Evolutionary conservation across 2,329 filamentous ascomycete genomes (phyloP), one percentile per base, ranked within the genome.

Genomic region (Xylaria polymorpha): DNA sequence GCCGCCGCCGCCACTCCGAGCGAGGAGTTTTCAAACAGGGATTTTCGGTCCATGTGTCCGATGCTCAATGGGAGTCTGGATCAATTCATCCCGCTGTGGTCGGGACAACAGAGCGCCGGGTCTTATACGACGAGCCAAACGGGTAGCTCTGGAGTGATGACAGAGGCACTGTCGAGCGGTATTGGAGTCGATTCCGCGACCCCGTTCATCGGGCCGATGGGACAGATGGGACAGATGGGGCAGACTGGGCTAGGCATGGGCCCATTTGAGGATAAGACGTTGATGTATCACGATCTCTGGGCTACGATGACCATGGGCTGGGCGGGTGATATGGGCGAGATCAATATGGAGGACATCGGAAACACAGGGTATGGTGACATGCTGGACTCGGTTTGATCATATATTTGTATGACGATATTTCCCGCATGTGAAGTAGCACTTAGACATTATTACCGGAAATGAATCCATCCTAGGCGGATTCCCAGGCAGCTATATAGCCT

Each of bases 21-120:
- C 9, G 68, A 64, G 8, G 68, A 66, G 64, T 39, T 65, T 70
- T 60, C 29, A 66, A 25, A 7, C 65, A 74, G 58, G 22, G 35
- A 64, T 37, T 43, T 46, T 20, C 62, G 71, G 2, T 68, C 71
- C 20, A 79, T 77, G 4, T 88, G 86, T 67, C 86, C 86, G 15
- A 85, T 87, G 83, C 77, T 87, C 48, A 85, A 87, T 69, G 84
- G 82, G 9, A 85, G 81, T 66, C 70, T 87, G 66, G 81, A 85
- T n/a, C 73, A 78, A 39, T 86, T 83, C 56, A 76, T 85, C 32
- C 78, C 81, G 0, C 73, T 80, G 29, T 87, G 85, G 85, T 82
- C 84, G 35, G 81, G 82, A 7, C 76, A 76, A 58, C 64, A 81
- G 71, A 50, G 59, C 10, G 35, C 18, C n/a, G 46, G n/a, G 2